These are phyloP conservation scores for Aspergillus sp. DNA, from an alignment of 2,329 filamentous ascomycete genomes.

Conservation along the genomic window DNA sequence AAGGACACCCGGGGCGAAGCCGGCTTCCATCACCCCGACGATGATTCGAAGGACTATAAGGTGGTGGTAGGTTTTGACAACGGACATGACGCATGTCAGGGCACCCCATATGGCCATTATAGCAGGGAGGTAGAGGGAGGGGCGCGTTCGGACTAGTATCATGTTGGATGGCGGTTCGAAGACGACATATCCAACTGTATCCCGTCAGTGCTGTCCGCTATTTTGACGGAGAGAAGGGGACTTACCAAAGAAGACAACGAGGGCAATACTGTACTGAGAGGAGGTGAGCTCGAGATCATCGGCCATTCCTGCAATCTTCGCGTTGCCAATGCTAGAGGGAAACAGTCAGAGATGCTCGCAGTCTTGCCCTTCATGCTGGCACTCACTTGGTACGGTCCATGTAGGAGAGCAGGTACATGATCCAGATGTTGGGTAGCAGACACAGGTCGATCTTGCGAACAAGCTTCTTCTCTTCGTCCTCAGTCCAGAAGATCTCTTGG, in stretches of 20 bases:
- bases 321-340: background rate
- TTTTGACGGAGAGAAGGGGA: too few relatives aligned
- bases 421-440: conserved; percentile 1
- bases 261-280: background rate
- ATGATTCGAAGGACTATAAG: background rate
- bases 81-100: background rate
- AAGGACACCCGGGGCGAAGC: background rate
- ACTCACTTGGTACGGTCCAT: conserved; percentile 2
- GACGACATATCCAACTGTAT: background rate
- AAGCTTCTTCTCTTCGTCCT: conserved; percentile 1
- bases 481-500: conserved; percentile 3
- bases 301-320: background rate
- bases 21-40: background rate
- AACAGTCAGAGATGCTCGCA: too few relatives aligned
- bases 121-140: background rate
- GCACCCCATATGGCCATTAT: conserved; percentile 1
- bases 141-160: background rate
- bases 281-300: background rate
- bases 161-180: background rate
- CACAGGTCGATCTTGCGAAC: conserved; percentile 1
- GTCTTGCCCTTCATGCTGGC: too few relatives aligned
- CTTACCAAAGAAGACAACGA: background rate
- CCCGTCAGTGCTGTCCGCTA: background rate
- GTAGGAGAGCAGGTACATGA: conserved; percentile 5
- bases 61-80: background rate